Conservation (phyloP, 257 asterid species). For the Mitragyna speciosa region DNA sequence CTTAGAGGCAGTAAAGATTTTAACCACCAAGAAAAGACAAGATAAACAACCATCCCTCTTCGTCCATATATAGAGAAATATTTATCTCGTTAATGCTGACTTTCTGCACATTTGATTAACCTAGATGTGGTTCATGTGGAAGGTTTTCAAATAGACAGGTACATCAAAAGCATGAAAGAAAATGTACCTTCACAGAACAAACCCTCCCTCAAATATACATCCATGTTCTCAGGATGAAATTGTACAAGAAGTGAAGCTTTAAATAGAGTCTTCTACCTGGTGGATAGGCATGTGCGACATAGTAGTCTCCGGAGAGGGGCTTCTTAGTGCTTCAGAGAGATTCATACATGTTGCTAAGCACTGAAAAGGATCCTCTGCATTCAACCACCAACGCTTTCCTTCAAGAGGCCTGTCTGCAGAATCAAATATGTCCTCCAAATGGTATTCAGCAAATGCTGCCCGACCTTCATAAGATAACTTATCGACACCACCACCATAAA, state of each 20-base stretch:
- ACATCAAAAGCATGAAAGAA: not conserved
- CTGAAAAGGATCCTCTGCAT: constrained; percentile 95
- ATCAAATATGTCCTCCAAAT: constrained; percentile 84
- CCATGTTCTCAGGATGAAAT: not conserved
- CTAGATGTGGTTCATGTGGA: not conserved
- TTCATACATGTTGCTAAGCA: constrained; percentile 88
- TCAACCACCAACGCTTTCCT: constrained; percentile 95
- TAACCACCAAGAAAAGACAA: not conserved
- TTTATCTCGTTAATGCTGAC: not conserved
- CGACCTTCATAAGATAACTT: constrained; percentile 86
- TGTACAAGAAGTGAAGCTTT: not conserved
- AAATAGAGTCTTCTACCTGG: constrained; percentile 54
- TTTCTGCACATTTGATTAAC: not conserved
- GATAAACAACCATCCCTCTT: not conserved
- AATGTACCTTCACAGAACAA: not conserved
- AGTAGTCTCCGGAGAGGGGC: constrained; percentile 68
- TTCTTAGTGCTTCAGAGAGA: constrained; percentile 85
- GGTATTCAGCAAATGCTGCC: constrained; percentile 68
- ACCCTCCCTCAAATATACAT: no score
- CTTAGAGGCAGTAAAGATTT: not conserved
- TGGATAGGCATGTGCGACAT: constrained; percentile 83
- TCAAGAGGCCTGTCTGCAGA: constrained; percentile 96
- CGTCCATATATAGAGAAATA: not conserved
- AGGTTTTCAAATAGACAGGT: no score
- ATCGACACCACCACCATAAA: constrained; percentile 90